Conservation (phyloP, 768 basidiomycete genomes). For the Tylopilus sp. region DNA sequence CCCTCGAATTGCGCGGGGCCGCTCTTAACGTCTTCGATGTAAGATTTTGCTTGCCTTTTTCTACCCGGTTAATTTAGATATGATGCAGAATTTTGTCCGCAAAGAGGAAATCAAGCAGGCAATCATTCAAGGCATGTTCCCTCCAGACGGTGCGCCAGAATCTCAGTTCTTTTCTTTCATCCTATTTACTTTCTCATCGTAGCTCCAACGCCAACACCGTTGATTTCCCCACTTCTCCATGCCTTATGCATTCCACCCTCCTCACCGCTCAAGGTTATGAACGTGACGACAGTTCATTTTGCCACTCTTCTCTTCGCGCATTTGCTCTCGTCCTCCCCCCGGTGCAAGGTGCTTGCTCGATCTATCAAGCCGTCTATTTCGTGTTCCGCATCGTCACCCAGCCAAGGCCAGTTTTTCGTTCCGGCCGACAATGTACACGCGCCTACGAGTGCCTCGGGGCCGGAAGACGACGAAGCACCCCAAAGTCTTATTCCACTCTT, state of each 20-base stretch:
- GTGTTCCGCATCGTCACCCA: slow-evolving; percentile 28
- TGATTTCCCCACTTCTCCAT: slow-evolving; percentile 65
- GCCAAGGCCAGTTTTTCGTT: slow-evolving; percentile 58
- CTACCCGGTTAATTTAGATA: background rate
- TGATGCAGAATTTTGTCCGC: slow-evolving; percentile 65
- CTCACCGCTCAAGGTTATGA: slow-evolving; percentile 53
- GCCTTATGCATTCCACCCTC: slow-evolving; percentile 63
- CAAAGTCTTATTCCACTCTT: slow-evolving; percentile 81
- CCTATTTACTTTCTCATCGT: background rate
- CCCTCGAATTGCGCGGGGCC: slow-evolving; percentile 69
- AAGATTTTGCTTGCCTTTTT: slow-evolving; percentile 6
- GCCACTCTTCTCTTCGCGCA: slow-evolving; percentile 78
- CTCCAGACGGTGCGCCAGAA: slow-evolving; percentile 43
- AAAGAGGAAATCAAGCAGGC: slow-evolving; percentile 68
- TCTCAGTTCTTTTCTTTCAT: background rate
- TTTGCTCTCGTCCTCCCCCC: slow-evolving; percentile 65
- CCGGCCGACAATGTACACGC: slow-evolving; percentile 62
- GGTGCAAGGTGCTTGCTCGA: slow-evolving; percentile 61
- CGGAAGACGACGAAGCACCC: slow-evolving; percentile 59
- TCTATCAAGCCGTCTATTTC: slow-evolving; percentile 53
- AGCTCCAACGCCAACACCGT: slow-evolving; percentile 36
- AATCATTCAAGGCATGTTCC: slow-evolving; percentile 70
- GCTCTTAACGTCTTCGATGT: slow-evolving; percentile 87
- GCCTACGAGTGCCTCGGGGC: slow-evolving; percentile 30
- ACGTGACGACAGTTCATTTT: slow-evolving; percentile 65